phyloP scores from a whole-genome alignment of 257 asterid species.

The Verbascum thapsus region DNA sequence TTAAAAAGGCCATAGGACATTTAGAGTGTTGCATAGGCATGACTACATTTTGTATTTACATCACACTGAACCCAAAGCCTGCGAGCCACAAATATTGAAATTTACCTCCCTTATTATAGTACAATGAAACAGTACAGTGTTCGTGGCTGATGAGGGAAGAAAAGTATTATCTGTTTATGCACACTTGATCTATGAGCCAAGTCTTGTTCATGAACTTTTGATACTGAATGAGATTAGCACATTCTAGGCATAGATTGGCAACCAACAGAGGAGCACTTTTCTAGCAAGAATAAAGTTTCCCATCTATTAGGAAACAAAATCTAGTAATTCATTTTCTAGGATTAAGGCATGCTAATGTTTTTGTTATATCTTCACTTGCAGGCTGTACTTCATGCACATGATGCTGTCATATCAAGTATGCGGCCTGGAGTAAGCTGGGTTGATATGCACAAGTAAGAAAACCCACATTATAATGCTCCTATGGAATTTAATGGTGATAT shows the following conservation, averaged over 20 bases:
- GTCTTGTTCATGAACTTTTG: not conserved
- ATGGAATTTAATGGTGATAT: conserved; percentile 19
- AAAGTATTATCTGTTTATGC: conserved; percentile 14
- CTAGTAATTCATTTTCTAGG: conserved; percentile 17
- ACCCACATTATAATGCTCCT: conserved; percentile 24
- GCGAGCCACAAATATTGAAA: not conserved
- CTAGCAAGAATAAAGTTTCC: conserved; percentile 7
- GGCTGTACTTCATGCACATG: conserved; percentile 96
- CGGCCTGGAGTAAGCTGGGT: conserved; percentile 94
- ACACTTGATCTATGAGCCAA: conserved; percentile 20
- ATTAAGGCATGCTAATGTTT: conserved; percentile 21
- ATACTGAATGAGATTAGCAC: conserved; percentile 5
- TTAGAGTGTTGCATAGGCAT: conserved; percentile 1
- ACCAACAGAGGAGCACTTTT: conserved; percentile 20
- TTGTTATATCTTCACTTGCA: conserved; percentile 40
- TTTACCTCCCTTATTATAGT: not conserved
- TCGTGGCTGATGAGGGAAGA: conserved; percentile 20
- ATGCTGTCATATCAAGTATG: conserved; percentile 91
- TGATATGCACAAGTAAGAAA: conserved; percentile 88
- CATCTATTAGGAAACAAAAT: conserved; percentile 21
- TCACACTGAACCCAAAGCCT: not conserved
- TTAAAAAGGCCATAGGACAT: conserved; percentile 12
- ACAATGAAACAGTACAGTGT: not conserved
- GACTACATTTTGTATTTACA: not conserved
- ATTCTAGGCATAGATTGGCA: conserved; percentile 15